Evolutionary conservation across 257 asterid genomes (phyloP).

Genomic region (Buddleja alternifolia): DNA sequence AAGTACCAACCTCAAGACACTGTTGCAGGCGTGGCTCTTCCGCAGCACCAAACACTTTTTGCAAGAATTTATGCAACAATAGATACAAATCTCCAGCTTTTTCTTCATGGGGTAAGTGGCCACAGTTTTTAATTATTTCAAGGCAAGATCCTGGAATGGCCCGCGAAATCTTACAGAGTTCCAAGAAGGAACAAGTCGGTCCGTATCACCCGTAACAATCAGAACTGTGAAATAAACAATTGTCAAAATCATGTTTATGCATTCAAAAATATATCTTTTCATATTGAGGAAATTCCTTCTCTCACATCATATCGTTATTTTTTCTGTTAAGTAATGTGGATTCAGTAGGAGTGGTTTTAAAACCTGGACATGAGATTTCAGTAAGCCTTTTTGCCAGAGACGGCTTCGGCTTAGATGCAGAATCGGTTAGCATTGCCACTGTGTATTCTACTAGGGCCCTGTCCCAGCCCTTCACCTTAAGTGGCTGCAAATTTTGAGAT

Average conservation of each 20-base stretch:
- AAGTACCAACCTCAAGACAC: constrained; percentile 48
- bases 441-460: constrained; percentile 82
- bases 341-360: too few relatives aligned
- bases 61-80: constrained; percentile 70
- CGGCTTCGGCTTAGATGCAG: constrained; percentile 53
- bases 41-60: constrained; percentile 44
- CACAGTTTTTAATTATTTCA: constrained; percentile 81
- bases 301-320: not conserved
- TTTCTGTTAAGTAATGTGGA: too few relatives aligned
- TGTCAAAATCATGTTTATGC: constrained; percentile 27
- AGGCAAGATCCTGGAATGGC: constrained; percentile 78
- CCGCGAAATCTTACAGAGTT: constrained; percentile 73
- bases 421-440: constrained; percentile 71
- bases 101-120: constrained; percentile 96
- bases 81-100: constrained; percentile 76
- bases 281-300: not conserved
- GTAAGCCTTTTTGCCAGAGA: constrained; percentile 60
- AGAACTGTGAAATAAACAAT: constrained; percentile 56
- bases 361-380: constrained; percentile 94
- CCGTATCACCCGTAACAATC: constrained; percentile 85
- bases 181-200: constrained; percentile 93
- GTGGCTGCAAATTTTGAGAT: constrained; percentile 55
- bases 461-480: constrained; percentile 94
- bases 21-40: constrained; percentile 50
- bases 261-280: constrained; percentile 8